Percentiles rank a stretch among this genome's conserved stretches.
Evolutionary conservation across 768 basidiomycete species (phyloP).

Genomic region (Russula griseocarnosa): DNA sequence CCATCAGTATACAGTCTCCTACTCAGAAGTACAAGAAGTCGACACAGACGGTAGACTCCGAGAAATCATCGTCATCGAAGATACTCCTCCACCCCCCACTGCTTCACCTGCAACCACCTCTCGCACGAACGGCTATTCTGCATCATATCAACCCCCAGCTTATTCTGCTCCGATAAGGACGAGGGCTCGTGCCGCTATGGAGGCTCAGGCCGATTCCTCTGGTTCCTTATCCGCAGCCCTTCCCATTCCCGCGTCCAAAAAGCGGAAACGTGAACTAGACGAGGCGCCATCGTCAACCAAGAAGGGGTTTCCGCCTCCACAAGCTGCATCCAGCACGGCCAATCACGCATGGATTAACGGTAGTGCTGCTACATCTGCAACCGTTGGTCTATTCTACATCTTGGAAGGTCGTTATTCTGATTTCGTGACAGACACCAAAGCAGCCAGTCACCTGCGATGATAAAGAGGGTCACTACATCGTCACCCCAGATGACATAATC

Average conservation of each 20-base stretch:
- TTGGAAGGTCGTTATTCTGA: constrained; percentile 33
- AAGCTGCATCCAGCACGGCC: constrained; percentile 47
- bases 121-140: constrained; percentile 65
- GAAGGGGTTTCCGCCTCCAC: constrained; percentile 52
- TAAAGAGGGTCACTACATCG: constrained; percentile 98
- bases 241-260: constrained; percentile 72
- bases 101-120: constrained; percentile 67
- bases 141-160: constrained; percentile 73
- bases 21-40: constrained; percentile 85
- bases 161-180: constrained; percentile 77
- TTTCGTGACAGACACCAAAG: constrained; percentile 53
- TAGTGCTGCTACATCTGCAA: constrained; percentile 59
- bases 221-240: constrained; percentile 59
- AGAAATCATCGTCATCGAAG: constrained; percentile 90
- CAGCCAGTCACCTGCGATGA: constrained; percentile 81
- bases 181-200: constrained; percentile 80
- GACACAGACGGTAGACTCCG: constrained; percentile 71
- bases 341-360: constrained; percentile 63
- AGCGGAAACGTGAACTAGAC: constrained; percentile 72
- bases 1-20: constrained; percentile 76
- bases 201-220: constrained; percentile 72
- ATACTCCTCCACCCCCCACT: constrained; percentile 82
- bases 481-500: constrained; percentile 87
- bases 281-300: constrained; percentile 69
- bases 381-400: constrained; percentile 47